phyloP scores from a whole-genome alignment of 345 rosid genomes.

The Moringa oleifera region DNA sequence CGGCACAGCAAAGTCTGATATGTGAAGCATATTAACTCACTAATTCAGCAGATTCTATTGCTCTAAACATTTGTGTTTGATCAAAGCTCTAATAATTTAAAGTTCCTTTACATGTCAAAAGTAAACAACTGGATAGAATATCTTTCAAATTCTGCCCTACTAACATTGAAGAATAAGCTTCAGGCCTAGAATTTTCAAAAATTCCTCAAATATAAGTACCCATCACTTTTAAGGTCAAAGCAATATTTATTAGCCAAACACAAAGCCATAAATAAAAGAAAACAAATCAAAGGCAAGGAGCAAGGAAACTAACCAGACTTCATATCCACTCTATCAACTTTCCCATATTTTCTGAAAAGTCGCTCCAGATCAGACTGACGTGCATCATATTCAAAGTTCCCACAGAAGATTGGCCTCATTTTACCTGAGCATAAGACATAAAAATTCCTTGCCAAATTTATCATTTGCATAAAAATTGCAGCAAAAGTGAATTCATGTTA shows the following conservation, averaged over 20 bases:
- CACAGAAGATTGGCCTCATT: slow-evolving; percentile 90
- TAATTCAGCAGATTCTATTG: too few species aligned
- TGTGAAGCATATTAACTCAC: too few species aligned
- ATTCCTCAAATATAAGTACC: background rate
- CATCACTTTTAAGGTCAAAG: background rate
- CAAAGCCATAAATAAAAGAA: background rate
- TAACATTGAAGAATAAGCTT: background rate
- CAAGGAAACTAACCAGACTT: slow-evolving; percentile 68
- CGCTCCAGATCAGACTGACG: slow-evolving; percentile 80
- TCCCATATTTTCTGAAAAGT: slow-evolving; percentile 79
- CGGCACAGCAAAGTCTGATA: too few species aligned
- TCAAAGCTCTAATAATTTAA: background rate
- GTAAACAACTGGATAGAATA: background rate
- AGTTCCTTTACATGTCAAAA: background rate
- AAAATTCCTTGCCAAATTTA: too few species aligned
- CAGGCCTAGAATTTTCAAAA: background rate
- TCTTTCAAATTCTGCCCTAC: background rate
- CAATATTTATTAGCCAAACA: background rate
- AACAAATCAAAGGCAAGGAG: too few species aligned
- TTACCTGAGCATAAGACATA: slow-evolving; percentile 17
- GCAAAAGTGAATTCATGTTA: too few species aligned
- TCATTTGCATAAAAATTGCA: too few species aligned
- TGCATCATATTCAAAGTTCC: slow-evolving; percentile 91
- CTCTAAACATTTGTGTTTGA: too few species aligned
- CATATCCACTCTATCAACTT: slow-evolving; percentile 88